These are phyloP conservation scores for Ustilago loliicola DNA, from an alignment of 1,284 basidiomycete species.

Conservation along the genomic window DNA sequence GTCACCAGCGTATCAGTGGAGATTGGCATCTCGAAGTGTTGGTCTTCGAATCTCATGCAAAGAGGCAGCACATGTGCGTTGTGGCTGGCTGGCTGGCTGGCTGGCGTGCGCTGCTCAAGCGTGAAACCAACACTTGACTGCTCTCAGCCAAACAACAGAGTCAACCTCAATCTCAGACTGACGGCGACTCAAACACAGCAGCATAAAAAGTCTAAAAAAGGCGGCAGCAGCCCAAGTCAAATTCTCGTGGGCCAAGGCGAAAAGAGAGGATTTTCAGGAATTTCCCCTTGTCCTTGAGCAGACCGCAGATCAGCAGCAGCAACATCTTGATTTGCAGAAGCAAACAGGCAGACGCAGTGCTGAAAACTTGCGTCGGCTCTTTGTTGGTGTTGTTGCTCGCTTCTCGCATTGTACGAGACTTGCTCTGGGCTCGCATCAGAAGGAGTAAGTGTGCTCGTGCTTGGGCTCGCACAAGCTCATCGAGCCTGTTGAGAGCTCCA, in stretches of 20 bases:
- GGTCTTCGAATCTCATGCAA: background rate
- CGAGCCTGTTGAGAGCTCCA: background rate
- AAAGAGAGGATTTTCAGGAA: background rate
- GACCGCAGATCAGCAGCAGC: background rate
- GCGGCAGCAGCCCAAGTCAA: background rate
- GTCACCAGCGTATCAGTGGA: background rate
- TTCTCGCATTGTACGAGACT: background rate
- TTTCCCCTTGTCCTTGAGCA: background rate
- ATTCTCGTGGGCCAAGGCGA: background rate
- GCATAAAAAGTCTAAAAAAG: constrained; percentile 2
- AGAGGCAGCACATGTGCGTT: background rate
- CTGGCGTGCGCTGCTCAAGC: too few relatives aligned
- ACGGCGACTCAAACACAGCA: background rate
- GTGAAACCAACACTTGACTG: background rate
- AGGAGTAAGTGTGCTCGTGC: background rate
- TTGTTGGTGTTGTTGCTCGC: background rate
- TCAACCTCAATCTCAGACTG: too few relatives aligned
- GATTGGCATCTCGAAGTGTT: background rate
- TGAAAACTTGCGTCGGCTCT: background rate
- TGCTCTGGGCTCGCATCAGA: background rate
- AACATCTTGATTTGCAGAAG: background rate
- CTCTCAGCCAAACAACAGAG: background rate
- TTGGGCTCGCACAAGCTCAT: background rate
- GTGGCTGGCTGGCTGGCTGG: background rate
- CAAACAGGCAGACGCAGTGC: background rate